These are phyloP conservation scores for Heimioporus punctisporus DNA, from an alignment of 1,284 basidiomycete genomes.

Conservation along the genomic window DNA sequence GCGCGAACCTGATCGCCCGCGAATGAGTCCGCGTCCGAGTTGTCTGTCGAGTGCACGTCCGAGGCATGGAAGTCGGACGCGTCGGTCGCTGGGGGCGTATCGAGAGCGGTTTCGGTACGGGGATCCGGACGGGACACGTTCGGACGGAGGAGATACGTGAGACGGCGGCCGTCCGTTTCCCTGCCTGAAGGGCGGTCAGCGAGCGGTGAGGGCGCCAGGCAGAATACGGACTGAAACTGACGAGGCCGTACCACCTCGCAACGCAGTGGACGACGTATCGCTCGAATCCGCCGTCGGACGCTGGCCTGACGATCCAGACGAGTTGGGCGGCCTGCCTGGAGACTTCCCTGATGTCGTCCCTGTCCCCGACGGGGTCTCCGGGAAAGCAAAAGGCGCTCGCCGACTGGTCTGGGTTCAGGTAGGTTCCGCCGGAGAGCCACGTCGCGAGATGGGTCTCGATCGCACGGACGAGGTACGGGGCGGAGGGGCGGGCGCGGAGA, in stretches of 20 bases:
- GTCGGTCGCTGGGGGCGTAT: conserved; percentile 77
- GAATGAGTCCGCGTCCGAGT: conserved; percentile 21
- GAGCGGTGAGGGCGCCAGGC: background rate
- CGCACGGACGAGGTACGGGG: conserved; percentile 61
- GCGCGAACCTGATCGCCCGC: conserved; percentile 14
- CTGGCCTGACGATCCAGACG: conserved; percentile 10
- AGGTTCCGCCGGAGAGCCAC: conserved; percentile 66
- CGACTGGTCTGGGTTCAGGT: conserved; percentile 51
- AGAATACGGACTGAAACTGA: conserved; percentile 76
- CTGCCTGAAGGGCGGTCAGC: conserved; percentile 53
- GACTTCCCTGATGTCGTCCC: conserved; percentile 60
- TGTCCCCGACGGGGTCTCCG: conserved; percentile 52
- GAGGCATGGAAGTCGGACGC: conserved; percentile 44
- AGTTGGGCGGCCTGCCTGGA: conserved; percentile 57
- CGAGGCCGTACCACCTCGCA: conserved; percentile 74
- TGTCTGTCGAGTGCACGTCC: conserved; percentile 27
- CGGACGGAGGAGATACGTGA: conserved; percentile 79
- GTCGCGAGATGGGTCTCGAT: conserved; percentile 63
- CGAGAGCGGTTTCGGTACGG: conserved; percentile 34
- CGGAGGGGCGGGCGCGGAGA: conserved; percentile 62
- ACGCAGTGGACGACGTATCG: conserved; percentile 82
- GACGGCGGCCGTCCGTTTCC: conserved; percentile 58
- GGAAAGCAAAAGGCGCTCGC: conserved; percentile 31
- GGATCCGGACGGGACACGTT: conserved; percentile 64
- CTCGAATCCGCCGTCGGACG: conserved; percentile 64